Percentiles rank a stretch among this genome's conserved stretches.
Conservation (phyloP, 768 basidiomycete genomes). For the Tylopilus plumbeoviolaceoides region DNA sequence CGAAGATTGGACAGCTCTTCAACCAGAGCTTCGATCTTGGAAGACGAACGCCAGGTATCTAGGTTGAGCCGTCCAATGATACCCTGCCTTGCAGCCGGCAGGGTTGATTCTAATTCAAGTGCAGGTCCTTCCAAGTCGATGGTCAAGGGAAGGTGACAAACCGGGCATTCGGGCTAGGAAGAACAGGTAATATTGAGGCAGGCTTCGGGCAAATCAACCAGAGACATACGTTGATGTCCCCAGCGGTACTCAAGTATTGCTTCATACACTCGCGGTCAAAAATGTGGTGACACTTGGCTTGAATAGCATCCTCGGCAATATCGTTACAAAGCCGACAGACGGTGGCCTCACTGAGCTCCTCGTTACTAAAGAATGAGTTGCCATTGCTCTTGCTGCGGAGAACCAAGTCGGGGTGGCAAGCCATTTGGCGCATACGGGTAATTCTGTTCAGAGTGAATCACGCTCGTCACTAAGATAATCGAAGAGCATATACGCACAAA, state of each 20-base stretch:
- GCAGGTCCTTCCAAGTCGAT: constrained; percentile 96
- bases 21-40: constrained; percentile 94
- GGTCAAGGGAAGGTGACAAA: constrained; percentile 88
- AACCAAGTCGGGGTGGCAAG: constrained; percentile 92
- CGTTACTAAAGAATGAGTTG: constrained; percentile 48
- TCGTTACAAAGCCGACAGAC: constrained; percentile 97
- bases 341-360: constrained; percentile 67
- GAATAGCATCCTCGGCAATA: constrained; percentile 94
- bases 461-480: background rate
- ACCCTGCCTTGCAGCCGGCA: constrained; percentile 63
- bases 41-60: constrained; percentile 89
- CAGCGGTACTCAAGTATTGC: constrained; percentile 78
- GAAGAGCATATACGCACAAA: constrained; percentile 42
- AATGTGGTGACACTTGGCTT: constrained; percentile 88
- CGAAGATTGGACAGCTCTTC: constrained; percentile 90
- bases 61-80: constrained; percentile 89
- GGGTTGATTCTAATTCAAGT: constrained; percentile 70
- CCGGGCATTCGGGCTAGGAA: constrained; percentile 82
- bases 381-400: constrained; percentile 81
- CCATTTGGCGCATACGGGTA: constrained; percentile 95
- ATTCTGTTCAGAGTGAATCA: constrained; percentile 46
- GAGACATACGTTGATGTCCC: constrained; percentile 56
- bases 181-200: background rate
- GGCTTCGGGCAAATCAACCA: background rate
- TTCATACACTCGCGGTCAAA: constrained; percentile 96